Evolutionary conservation across 1,284 basidiomycete species (phyloP).

Genomic region (Grifola frondosa): DNA sequence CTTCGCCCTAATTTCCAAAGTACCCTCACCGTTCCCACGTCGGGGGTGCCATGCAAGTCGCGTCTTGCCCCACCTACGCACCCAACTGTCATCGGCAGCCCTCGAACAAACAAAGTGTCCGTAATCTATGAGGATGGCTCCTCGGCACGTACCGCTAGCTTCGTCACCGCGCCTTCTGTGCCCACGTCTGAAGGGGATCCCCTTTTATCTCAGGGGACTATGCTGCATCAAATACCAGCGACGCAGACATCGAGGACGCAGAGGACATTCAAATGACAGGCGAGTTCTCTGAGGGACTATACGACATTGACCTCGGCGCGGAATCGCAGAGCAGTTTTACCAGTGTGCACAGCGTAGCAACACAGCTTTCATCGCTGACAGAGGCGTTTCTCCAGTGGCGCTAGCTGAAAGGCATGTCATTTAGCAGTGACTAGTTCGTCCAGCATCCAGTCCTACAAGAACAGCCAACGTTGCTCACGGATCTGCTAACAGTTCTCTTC

Average conservation of each 20-base stretch:
- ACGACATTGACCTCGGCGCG: conserved; percentile 18
- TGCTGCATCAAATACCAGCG: conserved; percentile 8
- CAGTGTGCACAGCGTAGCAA: background rate
- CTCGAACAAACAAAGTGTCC: conserved; percentile 27
- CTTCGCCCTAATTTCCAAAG: conserved; percentile 53
- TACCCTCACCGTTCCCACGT: conserved; percentile 70
- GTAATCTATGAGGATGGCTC: conserved; percentile 45
- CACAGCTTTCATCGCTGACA: too few relatives aligned
- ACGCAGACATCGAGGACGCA: conserved; percentile 11
- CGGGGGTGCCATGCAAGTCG: conserved; percentile 30
- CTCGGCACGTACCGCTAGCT: conserved; percentile 54
- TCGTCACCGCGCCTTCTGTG: conserved; percentile 53
- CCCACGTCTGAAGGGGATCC: conserved; percentile 12
- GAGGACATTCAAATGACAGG: conserved; percentile 9
- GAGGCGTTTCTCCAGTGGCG: conserved; percentile 27
- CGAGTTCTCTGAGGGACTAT: conserved; percentile 20
- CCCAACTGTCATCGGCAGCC: conserved; percentile 28
- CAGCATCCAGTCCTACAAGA: conserved; percentile 92
- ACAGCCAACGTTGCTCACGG: conserved; percentile 89
- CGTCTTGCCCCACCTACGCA: conserved; percentile 28
- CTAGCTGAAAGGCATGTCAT: conserved; percentile 32
- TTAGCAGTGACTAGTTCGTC: conserved; percentile 31
- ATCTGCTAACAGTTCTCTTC: conserved; percentile 87
- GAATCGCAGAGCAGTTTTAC: background rate
- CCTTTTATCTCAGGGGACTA: conserved; percentile 14